phyloP scores from a whole-genome alignment of 2,329 filamentous ascomycete species.

The Colletotrichum orchidophilum region DNA sequence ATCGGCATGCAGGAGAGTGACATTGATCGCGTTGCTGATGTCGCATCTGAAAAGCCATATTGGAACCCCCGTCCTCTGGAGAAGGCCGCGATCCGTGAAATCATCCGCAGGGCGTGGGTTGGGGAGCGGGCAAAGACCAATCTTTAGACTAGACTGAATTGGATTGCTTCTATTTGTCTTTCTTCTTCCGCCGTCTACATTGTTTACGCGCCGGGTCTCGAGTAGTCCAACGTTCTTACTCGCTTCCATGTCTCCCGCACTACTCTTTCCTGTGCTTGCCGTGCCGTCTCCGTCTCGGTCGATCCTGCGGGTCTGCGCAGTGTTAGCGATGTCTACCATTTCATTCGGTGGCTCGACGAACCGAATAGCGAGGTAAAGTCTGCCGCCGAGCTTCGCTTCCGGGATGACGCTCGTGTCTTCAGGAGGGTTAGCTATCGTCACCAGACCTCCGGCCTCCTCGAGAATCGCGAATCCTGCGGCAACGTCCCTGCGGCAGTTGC shows the following conservation, averaged over 20 bases:
- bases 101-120: constrained; percentile 66
- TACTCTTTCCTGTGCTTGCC: constrained; percentile 74
- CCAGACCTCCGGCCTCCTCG: constrained; percentile 76
- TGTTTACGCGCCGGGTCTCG: constrained; percentile 65
- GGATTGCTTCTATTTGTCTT: neutral
- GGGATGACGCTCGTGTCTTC: constrained; percentile 64
- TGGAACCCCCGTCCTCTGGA: constrained; percentile 66
- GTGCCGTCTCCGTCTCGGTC: constrained; percentile 67
- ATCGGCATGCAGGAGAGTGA: constrained; percentile 67
- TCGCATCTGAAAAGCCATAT: constrained; percentile 65
- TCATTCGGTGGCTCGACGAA: constrained; percentile 42
- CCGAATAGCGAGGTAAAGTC: constrained; percentile 77
- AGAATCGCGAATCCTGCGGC: constrained; percentile 79
- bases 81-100: constrained; percentile 58
- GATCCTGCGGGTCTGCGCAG: constrained; percentile 68
- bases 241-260: constrained; percentile 79
- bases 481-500: constrained; percentile 66
- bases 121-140: constrained; percentile 64
- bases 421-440: constrained; percentile 80
- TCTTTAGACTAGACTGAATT: constrained; percentile 45
- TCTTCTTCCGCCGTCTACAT: neutral
- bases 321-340: constrained; percentile 9
- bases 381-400: constrained; percentile 70
- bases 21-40: constrained; percentile 64
- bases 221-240: constrained; percentile 73